phyloP scores from a whole-genome alignment of 2,329 filamentous ascomycete genomes.

The Pseudogymnoascus sp. region DNA sequence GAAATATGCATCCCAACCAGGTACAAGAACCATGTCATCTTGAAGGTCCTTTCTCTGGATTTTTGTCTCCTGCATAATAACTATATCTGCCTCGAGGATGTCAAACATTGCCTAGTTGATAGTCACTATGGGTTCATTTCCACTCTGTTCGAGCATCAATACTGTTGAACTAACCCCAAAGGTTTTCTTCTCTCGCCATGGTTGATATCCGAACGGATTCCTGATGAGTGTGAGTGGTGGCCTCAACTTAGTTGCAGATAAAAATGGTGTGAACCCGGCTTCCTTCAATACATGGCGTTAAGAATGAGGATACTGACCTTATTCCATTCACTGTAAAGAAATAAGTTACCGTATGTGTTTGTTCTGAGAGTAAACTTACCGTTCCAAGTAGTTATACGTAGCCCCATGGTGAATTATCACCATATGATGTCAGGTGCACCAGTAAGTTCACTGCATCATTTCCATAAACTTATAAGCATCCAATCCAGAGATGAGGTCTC shows the following conservation, averaged over 20 bases:
- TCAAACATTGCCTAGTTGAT: constrained; percentile 76
- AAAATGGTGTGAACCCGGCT: neutral
- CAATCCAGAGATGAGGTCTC: neutral
- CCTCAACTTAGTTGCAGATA: neutral
- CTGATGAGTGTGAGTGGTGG: constrained; percentile 35
- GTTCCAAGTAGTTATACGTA: constrained; percentile 84
- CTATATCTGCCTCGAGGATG: constrained; percentile 82
- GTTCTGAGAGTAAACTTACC: constrained; percentile 41
- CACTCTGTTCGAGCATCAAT: neutral
- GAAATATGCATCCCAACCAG: constrained; percentile 95
- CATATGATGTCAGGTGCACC: neutral
- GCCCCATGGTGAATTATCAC: constrained; percentile 44
- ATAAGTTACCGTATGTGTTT: constrained; percentile 14
- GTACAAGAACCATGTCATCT: constrained; percentile 93
- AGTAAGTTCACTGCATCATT: neutral
- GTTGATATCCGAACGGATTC: constrained; percentile 77
- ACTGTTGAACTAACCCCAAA: constrained; percentile 48
- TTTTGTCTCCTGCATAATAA: constrained; percentile 93
- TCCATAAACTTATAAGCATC: neutral
- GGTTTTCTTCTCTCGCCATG: constrained; percentile 66
- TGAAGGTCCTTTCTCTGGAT: constrained; percentile 86
- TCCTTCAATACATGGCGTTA: neutral
- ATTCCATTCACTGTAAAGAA: constrained; percentile 65
- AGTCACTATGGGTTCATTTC: neutral
- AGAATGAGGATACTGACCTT: constrained; percentile 39